phyloP scores from a whole-genome alignment of 2,329 filamentous ascomycete genomes.

The Zymoseptoria tritici region DNA sequence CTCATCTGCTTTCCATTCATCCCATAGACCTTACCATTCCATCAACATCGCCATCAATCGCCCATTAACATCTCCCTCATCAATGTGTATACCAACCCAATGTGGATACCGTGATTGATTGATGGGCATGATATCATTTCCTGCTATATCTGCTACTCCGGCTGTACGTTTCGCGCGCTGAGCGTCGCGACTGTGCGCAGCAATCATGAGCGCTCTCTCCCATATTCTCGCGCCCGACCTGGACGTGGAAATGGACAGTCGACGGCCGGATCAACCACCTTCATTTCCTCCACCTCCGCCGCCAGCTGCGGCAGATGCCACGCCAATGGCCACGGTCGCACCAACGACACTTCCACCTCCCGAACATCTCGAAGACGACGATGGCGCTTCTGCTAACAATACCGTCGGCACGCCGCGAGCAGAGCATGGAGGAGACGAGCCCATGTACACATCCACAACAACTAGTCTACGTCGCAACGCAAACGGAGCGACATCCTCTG shows the following conservation, averaged over 20 bases:
- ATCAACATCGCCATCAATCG: neutral
- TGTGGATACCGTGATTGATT: neutral
- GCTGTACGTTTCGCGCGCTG: neutral
- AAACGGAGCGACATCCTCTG: slow-evolving; percentile 58
- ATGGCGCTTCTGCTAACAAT: slow-evolving; percentile 1
- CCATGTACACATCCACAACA: slow-evolving; percentile 43
- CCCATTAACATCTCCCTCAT: neutral
- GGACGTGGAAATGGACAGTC: neutral
- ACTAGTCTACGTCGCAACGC: slow-evolving; percentile 53
- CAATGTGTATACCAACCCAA: neutral
- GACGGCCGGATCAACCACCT: neutral
- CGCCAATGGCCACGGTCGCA: slow-evolving; percentile 6
- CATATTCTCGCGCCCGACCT: slow-evolving; percentile 6
- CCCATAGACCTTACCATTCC: neutral
- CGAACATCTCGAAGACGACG: slow-evolving; percentile 12
- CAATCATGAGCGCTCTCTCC: slow-evolving; percentile 8
- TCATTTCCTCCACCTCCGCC: slow-evolving; percentile 4
- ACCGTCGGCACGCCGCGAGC: slow-evolving; percentile 3
- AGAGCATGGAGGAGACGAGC: slow-evolving; percentile 11
- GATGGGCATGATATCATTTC: neutral
- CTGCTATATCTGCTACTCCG: neutral
- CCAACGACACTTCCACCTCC: slow-evolving; percentile 9
- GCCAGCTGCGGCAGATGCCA: slow-evolving; percentile 6
- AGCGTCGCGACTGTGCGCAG: neutral
- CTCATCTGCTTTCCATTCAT: neutral